Evolutionary conservation across 306 rosid genomes (phyloP).

Genomic region (Vigna radiata): DNA sequence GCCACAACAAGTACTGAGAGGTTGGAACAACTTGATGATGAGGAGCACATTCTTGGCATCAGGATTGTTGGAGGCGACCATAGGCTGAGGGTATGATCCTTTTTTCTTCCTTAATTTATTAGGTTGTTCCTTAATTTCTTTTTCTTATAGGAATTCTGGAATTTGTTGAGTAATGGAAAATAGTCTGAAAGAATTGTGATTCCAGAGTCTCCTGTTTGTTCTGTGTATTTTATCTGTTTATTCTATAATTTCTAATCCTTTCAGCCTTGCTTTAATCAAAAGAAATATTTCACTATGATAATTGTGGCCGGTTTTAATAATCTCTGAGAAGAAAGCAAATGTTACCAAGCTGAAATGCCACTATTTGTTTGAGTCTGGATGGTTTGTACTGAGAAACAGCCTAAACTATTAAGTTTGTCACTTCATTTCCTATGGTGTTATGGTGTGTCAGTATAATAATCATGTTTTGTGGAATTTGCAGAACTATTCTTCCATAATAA

Average conservation of each 20-base stretch:
- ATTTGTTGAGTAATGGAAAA: too few relatives aligned
- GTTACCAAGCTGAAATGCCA: background rate
- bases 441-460: constrained; percentile 14
- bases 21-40: constrained; percentile 85
- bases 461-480: constrained; percentile 55
- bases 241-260: background rate
- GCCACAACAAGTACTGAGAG: constrained; percentile 95
- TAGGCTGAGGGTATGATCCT: constrained; percentile 70
- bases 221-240: background rate
- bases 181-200: too few relatives aligned
- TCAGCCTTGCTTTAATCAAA: too few relatives aligned
- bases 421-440: constrained; percentile 17
- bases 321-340: background rate
- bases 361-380: constrained; percentile 9
- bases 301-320: background rate
- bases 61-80: constrained; percentile 92
- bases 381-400: background rate
- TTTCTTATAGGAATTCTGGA: background rate
- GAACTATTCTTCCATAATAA: constrained; percentile 92
- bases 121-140: background rate
- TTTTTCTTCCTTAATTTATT: too few relatives aligned
- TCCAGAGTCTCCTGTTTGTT: too few relatives aligned
- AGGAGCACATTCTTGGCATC: constrained; percentile 85
- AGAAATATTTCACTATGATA: background rate
- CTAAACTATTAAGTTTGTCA: constrained; percentile 6